phyloP scores from a whole-genome alignment of 129 eudicot genomes.

The Smallanthus sonchifolius region DNA sequence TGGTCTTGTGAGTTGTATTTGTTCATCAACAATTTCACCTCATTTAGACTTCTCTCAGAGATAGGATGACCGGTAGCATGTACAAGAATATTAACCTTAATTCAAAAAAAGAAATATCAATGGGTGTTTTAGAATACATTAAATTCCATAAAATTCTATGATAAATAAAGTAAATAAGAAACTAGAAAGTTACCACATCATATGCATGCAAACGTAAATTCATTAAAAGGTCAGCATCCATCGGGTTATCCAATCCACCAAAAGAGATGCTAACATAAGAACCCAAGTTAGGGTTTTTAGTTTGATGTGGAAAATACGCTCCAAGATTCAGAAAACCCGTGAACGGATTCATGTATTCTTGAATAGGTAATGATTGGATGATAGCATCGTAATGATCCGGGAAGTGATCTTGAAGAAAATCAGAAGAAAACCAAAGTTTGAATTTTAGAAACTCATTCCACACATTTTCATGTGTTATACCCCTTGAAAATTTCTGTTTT shows the following conservation, averaged over 20 bases:
- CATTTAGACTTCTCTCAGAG: conserved; percentile 38
- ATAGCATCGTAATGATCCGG: conserved; percentile 45
- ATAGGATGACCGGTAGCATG: conserved; percentile 46
- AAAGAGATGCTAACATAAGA: conserved; percentile 54
- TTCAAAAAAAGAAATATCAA: background rate
- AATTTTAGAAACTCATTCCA: conserved; percentile 44
- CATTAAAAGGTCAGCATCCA: conserved; percentile 41
- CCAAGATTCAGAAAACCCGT: conserved; percentile 61
- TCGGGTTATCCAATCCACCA: conserved; percentile 52
- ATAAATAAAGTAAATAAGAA: background rate
- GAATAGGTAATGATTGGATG: conserved; percentile 51
- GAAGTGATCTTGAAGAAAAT: conserved; percentile 53
- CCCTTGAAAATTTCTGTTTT: conserved; percentile 45
- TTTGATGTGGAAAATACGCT: conserved; percentile 37
- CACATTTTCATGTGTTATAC: conserved; percentile 35
- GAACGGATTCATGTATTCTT: conserved; percentile 55
- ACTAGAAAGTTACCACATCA: conserved; percentile 51
- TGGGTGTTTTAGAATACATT: background rate
- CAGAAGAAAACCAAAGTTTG: conserved; percentile 55
- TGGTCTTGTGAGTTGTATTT: conserved; percentile 31
- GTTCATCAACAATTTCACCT: conserved; percentile 41
- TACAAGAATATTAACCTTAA: conserved; percentile 77
- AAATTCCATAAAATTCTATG: background rate
- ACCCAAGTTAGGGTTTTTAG: conserved; percentile 44
- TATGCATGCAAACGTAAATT: conserved; percentile 40